These are phyloP conservation scores for Hylodesmum podocarpum DNA, from an alignment of 306 rosid genomes.

Conservation along the genomic window DNA sequence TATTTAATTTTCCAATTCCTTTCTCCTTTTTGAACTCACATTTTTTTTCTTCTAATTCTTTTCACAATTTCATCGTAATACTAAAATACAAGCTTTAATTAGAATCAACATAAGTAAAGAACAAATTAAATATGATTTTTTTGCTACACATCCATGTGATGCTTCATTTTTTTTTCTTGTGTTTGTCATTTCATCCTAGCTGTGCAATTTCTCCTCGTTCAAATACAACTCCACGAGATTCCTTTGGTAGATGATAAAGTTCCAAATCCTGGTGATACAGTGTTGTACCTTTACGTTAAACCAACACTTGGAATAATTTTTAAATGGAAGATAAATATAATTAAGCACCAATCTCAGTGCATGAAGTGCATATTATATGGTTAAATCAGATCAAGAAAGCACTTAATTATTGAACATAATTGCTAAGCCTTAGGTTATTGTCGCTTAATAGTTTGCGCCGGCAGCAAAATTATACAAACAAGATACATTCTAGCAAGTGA, in stretches of 20 bases:
- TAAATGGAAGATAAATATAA: neutral
- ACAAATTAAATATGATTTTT: neutral
- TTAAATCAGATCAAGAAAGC: slow-evolving; percentile 7
- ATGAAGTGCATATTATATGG: slow-evolving; percentile 25
- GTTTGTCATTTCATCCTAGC: slow-evolving; percentile 37
- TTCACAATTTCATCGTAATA: neutral
- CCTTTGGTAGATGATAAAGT: slow-evolving; percentile 39
- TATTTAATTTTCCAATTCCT: slow-evolving; percentile 11
- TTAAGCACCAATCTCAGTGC: slow-evolving; percentile 41
- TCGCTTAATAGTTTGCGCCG: slow-evolving; percentile 51
- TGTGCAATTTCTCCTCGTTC: slow-evolving; percentile 40
- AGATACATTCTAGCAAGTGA: slow-evolving; percentile 37
- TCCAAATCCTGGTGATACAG: slow-evolving; percentile 35
- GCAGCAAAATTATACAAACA: slow-evolving; percentile 39
- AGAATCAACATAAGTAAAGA: neutral
- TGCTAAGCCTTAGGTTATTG: slow-evolving; percentile 24
- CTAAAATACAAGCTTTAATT: neutral
- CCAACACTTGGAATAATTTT: slow-evolving; percentile 19
- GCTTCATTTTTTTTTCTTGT: neutral
- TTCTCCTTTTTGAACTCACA: neutral
- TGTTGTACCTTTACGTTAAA: slow-evolving; percentile 43
- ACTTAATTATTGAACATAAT: slow-evolving; percentile 33
- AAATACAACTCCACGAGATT: slow-evolving; percentile 50
- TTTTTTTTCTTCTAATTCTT: neutral
- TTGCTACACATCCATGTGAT: slow-evolving; percentile 9